Evolutionary conservation across 805 yeast genomes (phyloP), one percentile per base, ranked within the genome.

Genomic region (Cyberlindnera xishuangbannaensis): DNA sequence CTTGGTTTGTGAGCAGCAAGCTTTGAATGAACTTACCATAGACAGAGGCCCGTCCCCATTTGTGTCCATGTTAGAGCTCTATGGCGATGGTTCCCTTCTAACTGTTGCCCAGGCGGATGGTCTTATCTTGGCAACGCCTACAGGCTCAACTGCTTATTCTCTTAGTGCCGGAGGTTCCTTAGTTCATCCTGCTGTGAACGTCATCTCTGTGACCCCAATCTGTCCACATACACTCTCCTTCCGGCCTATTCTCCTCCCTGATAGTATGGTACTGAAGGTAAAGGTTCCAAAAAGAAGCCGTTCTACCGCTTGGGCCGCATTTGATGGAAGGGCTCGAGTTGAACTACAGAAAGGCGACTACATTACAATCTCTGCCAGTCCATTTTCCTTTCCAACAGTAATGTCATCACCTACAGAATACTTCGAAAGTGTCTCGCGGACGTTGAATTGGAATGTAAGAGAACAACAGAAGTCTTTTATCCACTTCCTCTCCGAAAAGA

Each of bases 81-180:
- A 83, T 48, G 95, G 96, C 4, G 92, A 90, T 56, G 86, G 83
- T 17, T 76, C 84, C 9, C 62, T 87, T 20, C 64, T 88, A 36
- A 88, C 97, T 0, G 81, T 84, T 16, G 92, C 94, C 1, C 95
- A 86, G 56, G 96, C 96, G 1, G 97, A 88, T 59, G 97, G 97
- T 0, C 63, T 88, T 13, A 88, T 90, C 36, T 70, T 88, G 21
- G 94, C 95, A 1, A 87, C 97, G 0, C 97, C 97, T 4, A 87
- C 97, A 0, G 97, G 97, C 0, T 86, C 96, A 2, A 90, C 97
- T 0, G 97, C 97, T 0, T 90, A 90, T 57, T 87, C 96, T 1
- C 65, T 90, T 31, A 81, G 95, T 27, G 97, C 97, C 0, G 97
- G 97, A 11, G 97, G 97, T 1, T 81, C 95, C 1, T 68, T 90